Conservation (phyloP, 768 basidiomycete species). For the Psilocybe subaeruginosa region DNA sequence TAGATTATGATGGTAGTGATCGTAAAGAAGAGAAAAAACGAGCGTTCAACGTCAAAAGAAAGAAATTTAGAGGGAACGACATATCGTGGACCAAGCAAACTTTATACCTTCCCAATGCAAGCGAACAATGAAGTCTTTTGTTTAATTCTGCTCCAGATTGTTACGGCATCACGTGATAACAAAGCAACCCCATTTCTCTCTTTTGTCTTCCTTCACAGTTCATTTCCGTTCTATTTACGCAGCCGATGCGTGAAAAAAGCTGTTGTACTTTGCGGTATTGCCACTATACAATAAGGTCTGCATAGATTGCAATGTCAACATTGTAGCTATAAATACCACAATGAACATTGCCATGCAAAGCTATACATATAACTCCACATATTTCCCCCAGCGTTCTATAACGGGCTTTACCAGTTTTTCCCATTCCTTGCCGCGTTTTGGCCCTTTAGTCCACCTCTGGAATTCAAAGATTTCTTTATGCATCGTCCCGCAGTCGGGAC, state of each 20-base stretch:
- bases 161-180: conserved; percentile 14
- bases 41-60: conserved; percentile 18
- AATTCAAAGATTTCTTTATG: conserved; percentile 88
- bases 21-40: conserved; percentile 9
- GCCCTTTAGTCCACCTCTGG: conserved; percentile 51
- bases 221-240: background rate
- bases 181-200: background rate
- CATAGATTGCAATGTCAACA: too few relatives aligned
- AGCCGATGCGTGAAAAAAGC: background rate
- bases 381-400: conserved; percentile 77
- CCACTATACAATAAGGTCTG: background rate
- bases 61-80: background rate
- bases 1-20: conserved; percentile 4
- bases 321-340: too few relatives aligned
- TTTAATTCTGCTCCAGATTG: background rate
- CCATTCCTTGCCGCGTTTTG: conserved; percentile 71
- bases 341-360: background rate
- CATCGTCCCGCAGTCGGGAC: conserved; percentile 47
- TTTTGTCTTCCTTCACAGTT: conserved; percentile 2
- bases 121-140: background rate
- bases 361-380: conserved; percentile 50
- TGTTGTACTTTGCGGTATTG: background rate
- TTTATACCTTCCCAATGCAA: conserved; percentile 6
- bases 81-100: background rate
- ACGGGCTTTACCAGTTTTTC: conserved; percentile 74